Conservation (phyloP, 495 filamentous ascomycete genomes). For the Pyronema omphalodes region DNA sequence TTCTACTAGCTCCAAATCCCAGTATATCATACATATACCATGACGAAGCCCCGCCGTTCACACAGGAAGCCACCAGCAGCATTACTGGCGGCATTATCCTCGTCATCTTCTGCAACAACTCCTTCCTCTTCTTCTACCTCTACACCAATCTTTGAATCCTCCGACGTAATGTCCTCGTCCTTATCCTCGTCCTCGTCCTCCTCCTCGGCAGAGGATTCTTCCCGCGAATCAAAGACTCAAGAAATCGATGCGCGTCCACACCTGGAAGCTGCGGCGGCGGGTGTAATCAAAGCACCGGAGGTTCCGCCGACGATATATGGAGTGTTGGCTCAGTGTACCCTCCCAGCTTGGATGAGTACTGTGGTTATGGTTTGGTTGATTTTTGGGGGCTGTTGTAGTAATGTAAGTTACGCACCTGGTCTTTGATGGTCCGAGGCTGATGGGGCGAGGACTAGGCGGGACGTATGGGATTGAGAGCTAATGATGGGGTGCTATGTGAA, state of each 20-base stretch:
- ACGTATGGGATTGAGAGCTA: neutral
- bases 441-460: neutral
- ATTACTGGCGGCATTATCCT: no score
- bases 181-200: no score
- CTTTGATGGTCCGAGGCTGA: neutral
- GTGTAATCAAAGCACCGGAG: neutral
- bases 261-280: constrained; percentile 12
- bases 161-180: no score
- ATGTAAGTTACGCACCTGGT: constrained; percentile 39
- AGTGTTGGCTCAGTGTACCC: constrained; percentile 31
- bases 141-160: no score
- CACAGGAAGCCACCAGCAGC: no score
- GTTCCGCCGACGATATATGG: constrained; percentile 19
- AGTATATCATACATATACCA: no score
- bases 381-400: constrained; percentile 94
- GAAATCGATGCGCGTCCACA: constrained; percentile 24
- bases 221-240: no score
- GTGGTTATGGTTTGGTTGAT: constrained; percentile 67
- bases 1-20: no score
- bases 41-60: no score
- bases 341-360: constrained; percentile 50
- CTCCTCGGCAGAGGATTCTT: no score
- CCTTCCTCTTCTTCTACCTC: no score
- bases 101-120: no score
- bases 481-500: neutral